Conservation (phyloP, 1,284 basidiomycete genomes). For the Heterobasidion irregulare region DNA sequence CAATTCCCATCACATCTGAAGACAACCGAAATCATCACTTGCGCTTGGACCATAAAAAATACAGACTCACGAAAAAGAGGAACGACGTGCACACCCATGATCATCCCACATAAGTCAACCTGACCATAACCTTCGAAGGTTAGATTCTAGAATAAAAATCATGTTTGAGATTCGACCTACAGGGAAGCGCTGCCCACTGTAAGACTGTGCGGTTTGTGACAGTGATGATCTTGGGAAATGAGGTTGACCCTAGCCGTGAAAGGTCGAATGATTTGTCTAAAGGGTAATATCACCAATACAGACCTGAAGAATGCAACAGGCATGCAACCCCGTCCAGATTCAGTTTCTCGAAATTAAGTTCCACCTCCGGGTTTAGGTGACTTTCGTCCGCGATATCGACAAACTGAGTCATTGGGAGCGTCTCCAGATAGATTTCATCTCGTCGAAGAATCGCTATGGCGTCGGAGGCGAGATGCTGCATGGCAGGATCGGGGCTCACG, state of each 20-base stretch:
- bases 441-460: background rate
- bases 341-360: background rate
- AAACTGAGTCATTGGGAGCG: conserved; percentile 1
- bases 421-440: background rate
- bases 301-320: conserved; percentile 29
- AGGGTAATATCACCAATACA: background rate
- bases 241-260: conserved; percentile 16
- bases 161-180: conserved; percentile 2
- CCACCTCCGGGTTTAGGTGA: background rate
- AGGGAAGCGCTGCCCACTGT: conserved; percentile 8
- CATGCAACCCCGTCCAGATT: conserved; percentile 7
- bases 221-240: conserved; percentile 21
- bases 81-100: conserved; percentile 12
- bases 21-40: background rate
- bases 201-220: conserved; percentile 13
- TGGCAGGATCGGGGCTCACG: conserved; percentile 2
- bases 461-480: background rate
- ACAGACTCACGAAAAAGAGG: conserved; percentile 12
- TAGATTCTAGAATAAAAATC: background rate
- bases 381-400: background rate
- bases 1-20: conserved; percentile 14
- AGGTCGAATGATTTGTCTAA: background rate
- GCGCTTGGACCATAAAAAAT: background rate
- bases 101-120: conserved; percentile 10
- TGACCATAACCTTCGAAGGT: conserved; percentile 14